A percentile compares a stretch with the other conserved stretches of the same genome.
phyloP scores from a whole-genome alignment of 768 basidiomycete genomes.

The Suillus lakei region DNA sequence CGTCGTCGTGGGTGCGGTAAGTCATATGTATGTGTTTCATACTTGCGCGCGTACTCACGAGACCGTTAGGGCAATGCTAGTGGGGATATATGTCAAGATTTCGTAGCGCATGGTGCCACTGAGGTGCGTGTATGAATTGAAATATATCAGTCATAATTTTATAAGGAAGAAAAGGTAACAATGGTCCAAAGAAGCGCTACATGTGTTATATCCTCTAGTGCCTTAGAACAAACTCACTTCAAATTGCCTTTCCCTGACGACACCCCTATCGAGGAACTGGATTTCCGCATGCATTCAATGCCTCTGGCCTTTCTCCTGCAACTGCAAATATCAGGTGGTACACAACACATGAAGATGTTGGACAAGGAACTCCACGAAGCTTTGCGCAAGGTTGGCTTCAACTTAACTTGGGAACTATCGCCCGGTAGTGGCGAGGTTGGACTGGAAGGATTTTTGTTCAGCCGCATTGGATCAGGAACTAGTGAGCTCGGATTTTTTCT shows the following conservation, averaged over 20 bases:
- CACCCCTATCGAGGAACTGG: not conserved
- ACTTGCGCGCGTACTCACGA: not conserved
- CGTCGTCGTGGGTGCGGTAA: constrained; percentile 53
- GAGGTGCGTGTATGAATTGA: not conserved
- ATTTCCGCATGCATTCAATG: not conserved
- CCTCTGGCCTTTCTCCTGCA: not conserved
- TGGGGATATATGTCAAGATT: constrained; percentile 1
- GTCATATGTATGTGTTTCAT: not conserved
- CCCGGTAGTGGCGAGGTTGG: constrained; percentile 2
- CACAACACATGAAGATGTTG: not conserved
- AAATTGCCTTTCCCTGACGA: not conserved
- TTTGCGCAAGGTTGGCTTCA: constrained; percentile 4
- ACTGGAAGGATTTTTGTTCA: not conserved
- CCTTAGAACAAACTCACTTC: not conserved
- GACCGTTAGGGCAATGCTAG: not conserved
- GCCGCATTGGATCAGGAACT: not conserved
- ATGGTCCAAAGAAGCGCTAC: constrained; percentile 3
- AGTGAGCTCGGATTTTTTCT: not conserved
- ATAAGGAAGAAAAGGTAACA: not conserved
- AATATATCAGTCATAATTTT: not conserved
- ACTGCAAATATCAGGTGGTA: not conserved
- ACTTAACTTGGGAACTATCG: not conserved
- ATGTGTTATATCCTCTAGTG: not conserved
- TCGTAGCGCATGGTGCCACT: not conserved
- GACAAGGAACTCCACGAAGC: constrained; percentile 5